Evolutionary conservation across 805 yeast species (phyloP).

Genomic region (Wickerhamiella vanderwaltii): DNA sequence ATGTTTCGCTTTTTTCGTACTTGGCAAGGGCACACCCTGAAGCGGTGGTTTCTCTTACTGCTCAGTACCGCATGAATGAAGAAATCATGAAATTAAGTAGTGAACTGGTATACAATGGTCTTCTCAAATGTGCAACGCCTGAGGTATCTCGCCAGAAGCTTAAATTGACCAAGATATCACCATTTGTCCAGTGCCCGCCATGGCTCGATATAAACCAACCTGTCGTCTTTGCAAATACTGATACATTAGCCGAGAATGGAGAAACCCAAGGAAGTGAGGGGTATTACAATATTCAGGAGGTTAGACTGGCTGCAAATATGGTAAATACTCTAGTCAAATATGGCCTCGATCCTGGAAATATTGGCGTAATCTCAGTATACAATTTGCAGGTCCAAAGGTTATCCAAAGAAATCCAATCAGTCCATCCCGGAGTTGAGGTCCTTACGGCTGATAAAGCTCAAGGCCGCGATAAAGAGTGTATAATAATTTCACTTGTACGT

Average conservation of each 20-base stretch:
- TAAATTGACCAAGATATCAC: slow-evolving; percentile 33
- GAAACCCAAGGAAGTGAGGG: slow-evolving; percentile 45
- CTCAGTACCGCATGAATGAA: slow-evolving; percentile 85
- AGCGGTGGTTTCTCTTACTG: slow-evolving; percentile 60
- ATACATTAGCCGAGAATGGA: slow-evolving; percentile 39
- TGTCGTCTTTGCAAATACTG: slow-evolving; percentile 77
- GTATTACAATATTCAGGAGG: slow-evolving; percentile 63
- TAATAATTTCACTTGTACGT: slow-evolving; percentile 79
- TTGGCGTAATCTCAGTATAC: slow-evolving; percentile 86
- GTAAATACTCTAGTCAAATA: slow-evolving; percentile 30
- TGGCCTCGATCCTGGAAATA: slow-evolving; percentile 41
- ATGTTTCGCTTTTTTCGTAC: slow-evolving; percentile 61
- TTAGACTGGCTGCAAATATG: slow-evolving; percentile 46
- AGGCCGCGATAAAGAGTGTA: slow-evolving; percentile 89
- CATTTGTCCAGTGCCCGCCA: neutral
- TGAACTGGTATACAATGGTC: slow-evolving; percentile 60
- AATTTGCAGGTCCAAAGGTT: slow-evolving; percentile 62
- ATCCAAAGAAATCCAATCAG: slow-evolving; percentile 22
- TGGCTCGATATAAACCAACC: slow-evolving; percentile 41
- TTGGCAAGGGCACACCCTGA: slow-evolving; percentile 63
- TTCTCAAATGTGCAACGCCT: slow-evolving; percentile 64
- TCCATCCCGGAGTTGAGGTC: slow-evolving; percentile 41
- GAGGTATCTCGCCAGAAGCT: slow-evolving; percentile 50
- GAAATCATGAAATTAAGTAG: slow-evolving; percentile 82
- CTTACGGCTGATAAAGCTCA: slow-evolving; percentile 93